Evolutionary conservation across 2,329 filamentous ascomycete species (phyloP), one percentile per base, ranked within the genome.

Genomic region (Aspergillus sclerotialis): DNA sequence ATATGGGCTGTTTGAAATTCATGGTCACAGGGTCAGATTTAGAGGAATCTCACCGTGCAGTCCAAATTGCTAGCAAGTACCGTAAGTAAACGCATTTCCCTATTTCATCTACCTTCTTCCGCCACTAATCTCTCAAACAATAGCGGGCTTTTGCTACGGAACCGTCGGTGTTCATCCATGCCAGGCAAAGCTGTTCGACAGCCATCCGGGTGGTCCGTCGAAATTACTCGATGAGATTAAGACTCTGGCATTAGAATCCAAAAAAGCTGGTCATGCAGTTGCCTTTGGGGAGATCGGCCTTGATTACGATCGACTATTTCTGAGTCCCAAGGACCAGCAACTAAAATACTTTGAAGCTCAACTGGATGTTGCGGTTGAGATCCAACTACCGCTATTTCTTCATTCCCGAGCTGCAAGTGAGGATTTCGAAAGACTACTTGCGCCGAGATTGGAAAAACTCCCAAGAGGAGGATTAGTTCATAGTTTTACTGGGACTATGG

Each of bases 131-230:
- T 38, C 25, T 46, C 40, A 23, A 39, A 14, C 28, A 18, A 33
- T 44, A 88, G 84, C 87, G 14, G 83, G 82, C 13, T 75, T 79
- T 21, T 87, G 94, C 53, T 98, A 87, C 60, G 81, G 84, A 14
- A 98, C 92, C 2, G 81, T 94, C 7, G 92, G 92, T 44, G 87
- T 98, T 28, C 92, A 98, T 58, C 92, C 92, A 10, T 98, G 92
- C 63, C 83, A 79, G 44, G 85, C 84, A 46, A 77, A 82, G 43
- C 77, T 84, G 34, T 94, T 98, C 58, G 81, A 83, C 45, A 65
- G 69, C 5, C 61, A 76, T 41, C 37, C 64, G 57, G 52, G 70
- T 59, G 52, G 69, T 57, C 45, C 67, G 50, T 14, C 55, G 16
- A 56, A 58, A 30, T 51, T 69, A 49, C 45, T 70, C 6, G 70